These are phyloP conservation scores for Rutstroemia sp. DNA, from an alignment of 2,329 filamentous ascomycete genomes.

Conservation along the genomic window DNA sequence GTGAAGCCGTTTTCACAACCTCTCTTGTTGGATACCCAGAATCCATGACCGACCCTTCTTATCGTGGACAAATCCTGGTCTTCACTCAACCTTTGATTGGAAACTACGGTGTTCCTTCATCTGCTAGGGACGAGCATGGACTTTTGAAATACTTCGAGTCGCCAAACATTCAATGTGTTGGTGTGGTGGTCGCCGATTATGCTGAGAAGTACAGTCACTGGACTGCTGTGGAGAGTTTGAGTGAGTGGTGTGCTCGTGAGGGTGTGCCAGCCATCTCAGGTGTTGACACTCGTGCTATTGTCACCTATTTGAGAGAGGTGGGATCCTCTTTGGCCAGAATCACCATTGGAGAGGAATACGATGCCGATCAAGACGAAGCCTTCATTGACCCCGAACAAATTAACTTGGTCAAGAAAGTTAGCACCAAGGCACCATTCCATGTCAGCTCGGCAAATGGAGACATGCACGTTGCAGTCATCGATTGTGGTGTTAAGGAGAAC, in stretches of 20 bases:
- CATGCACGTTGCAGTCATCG: slow-evolving; percentile 88
- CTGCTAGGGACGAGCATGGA: slow-evolving; percentile 76
- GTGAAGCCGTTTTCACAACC: slow-evolving; percentile 97
- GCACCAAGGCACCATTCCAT: slow-evolving; percentile 97
- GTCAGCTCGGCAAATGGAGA: slow-evolving; percentile 77
- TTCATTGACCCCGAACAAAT: slow-evolving; percentile 94
- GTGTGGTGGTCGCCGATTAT: slow-evolving; percentile 92
- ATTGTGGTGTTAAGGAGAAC: slow-evolving; percentile 99
- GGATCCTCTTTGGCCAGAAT: slow-evolving; percentile 94
- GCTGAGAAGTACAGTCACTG: slow-evolving; percentile 95
- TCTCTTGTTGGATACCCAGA: slow-evolving; percentile 97
- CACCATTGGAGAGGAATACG: slow-evolving; percentile 93
- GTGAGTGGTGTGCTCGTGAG: slow-evolving; percentile 92
- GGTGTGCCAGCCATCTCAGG: slow-evolving; percentile 94
- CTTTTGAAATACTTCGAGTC: slow-evolving; percentile 98
- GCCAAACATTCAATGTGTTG: slow-evolving; percentile 92
- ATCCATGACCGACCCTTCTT: slow-evolving; percentile 82
- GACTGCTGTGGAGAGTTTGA: slow-evolving; percentile 92
- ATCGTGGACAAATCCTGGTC: slow-evolving; percentile 91
- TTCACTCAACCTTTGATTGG: slow-evolving; percentile 97
- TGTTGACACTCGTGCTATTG: slow-evolving; percentile 93
- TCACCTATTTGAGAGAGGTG: slow-evolving; percentile 91
- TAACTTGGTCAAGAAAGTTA: slow-evolving; percentile 92
- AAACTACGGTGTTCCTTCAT: slow-evolving; percentile 95
- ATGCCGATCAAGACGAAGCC: slow-evolving; percentile 94